Conservation (phyloP, 805 yeast species). For the Lachancea lanzarotensis region DNA sequence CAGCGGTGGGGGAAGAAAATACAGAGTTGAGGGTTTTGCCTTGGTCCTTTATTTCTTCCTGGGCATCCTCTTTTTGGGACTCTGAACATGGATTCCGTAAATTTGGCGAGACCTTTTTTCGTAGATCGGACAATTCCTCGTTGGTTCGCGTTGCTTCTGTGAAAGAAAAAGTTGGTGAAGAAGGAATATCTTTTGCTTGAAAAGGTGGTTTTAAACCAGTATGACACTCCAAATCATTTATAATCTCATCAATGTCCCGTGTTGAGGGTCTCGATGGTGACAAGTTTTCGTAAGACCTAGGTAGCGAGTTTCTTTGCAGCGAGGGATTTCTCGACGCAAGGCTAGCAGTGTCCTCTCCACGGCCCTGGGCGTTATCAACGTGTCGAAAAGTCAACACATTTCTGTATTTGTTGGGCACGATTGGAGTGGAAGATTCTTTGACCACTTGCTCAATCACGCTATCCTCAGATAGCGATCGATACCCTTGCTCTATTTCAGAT, state of each 20-base stretch:
- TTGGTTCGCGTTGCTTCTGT: background rate
- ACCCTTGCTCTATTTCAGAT: conserved; percentile 1
- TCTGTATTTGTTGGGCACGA: conserved; percentile 22
- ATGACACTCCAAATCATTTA: conserved; percentile 25
- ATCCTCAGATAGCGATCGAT: conserved; percentile 5
- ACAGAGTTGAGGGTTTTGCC: too few species aligned
- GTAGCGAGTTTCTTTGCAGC: conserved; percentile 1
- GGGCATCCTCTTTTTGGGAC: too few species aligned
- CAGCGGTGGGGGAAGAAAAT: too few species aligned
- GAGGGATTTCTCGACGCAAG: conserved; percentile 1
- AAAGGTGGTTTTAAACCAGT: conserved; percentile 10
- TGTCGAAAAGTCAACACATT: conserved; percentile 23
- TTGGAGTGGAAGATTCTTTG: conserved; percentile 28
- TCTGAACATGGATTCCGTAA: too few species aligned
- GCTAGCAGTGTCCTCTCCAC: background rate
- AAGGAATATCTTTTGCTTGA: conserved; percentile 20
- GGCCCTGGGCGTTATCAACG: conserved; percentile 11
- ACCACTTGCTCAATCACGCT: conserved; percentile 2
- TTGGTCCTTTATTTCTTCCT: too few species aligned
- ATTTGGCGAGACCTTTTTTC: background rate
- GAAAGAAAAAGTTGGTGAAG: conserved; percentile 8
- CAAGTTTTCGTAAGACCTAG: background rate
- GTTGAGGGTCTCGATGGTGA: conserved; percentile 8
- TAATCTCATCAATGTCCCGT: conserved; percentile 29
- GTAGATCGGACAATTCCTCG: background rate